phyloP scores from a whole-genome alignment of 495 filamentous ascomycete genomes.

The Lasiosphaeria ovina region DNA sequence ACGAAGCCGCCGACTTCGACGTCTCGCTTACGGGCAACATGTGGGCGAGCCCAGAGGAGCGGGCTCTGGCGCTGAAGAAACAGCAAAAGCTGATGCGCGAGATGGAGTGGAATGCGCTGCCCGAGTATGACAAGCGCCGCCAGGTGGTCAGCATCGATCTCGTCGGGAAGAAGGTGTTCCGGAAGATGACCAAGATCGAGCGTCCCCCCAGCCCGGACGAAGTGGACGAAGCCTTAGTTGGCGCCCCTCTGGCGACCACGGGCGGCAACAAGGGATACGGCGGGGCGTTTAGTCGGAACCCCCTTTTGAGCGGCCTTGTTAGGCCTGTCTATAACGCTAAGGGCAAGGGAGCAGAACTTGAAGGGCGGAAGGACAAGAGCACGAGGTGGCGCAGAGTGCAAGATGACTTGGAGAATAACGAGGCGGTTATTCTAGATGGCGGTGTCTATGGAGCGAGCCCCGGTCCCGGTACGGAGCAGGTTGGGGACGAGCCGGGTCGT shows the following conservation, averaged over 20 bases:
- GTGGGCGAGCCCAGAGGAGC: constrained; percentile 86
- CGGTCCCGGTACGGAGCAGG: constrained; percentile 19
- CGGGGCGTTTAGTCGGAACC: constrained; percentile 78
- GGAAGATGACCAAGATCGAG: constrained; percentile 66
- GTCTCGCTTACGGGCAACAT: constrained; percentile 66
- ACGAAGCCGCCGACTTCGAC: constrained; percentile 94
- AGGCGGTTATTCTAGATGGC: constrained; percentile 87
- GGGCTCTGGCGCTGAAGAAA: constrained; percentile 80
- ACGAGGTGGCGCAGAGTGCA: constrained; percentile 85
- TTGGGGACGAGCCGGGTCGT: constrained; percentile 40
- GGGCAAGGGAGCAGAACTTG: constrained; percentile 43
- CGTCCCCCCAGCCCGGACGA: constrained; percentile 46
- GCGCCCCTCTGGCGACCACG: constrained; percentile 18
- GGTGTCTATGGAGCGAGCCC: constrained; percentile 59
- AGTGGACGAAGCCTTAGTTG: background rate
- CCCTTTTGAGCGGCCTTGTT: constrained; percentile 74
- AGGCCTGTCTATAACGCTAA: constrained; percentile 69
- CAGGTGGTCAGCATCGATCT: constrained; percentile 87
- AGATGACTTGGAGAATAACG: constrained; percentile 87
- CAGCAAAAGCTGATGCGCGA: constrained; percentile 86
- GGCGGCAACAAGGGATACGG: constrained; percentile 28
- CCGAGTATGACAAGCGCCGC: constrained; percentile 90
- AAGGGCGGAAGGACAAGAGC: constrained; percentile 40
- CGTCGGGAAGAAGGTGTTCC: constrained; percentile 70
- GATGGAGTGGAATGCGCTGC: constrained; percentile 85